Conservation (phyloP, 192 early-diverging fungal species). For the Spinellus fusiger region DNA sequence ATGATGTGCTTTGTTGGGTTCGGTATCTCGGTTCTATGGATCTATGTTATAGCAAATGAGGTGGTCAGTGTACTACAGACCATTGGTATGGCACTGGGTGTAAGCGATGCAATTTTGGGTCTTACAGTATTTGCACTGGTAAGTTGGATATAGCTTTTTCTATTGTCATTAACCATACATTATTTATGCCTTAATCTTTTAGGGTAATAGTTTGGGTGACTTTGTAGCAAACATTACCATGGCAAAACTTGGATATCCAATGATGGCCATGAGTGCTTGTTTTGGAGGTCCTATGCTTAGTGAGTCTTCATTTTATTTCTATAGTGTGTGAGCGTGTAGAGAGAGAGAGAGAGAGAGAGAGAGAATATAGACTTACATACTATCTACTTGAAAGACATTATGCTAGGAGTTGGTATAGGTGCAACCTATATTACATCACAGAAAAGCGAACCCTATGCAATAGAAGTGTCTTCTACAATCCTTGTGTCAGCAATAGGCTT, state of each 20-base stretch:
- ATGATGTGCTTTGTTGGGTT: slow-evolving; percentile 67
- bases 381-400: slow-evolving; percentile 48
- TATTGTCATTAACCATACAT: slow-evolving; percentile 11
- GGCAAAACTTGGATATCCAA: slow-evolving; percentile 84
- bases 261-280: slow-evolving; percentile 94
- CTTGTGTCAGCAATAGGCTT: slow-evolving; percentile 64
- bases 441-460: slow-evolving; percentile 41
- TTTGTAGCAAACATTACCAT: slow-evolving; percentile 91
- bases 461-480: slow-evolving; percentile 60
- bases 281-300: slow-evolving; percentile 91
- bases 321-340: not conserved
- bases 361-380: not conserved
- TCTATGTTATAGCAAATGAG: slow-evolving; percentile 85
- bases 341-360: not conserved
- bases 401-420: slow-evolving; percentile 81
- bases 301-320: slow-evolving; percentile 26
- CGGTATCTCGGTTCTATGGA: slow-evolving; percentile 73
- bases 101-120: slow-evolving; percentile 78
- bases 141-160: slow-evolving; percentile 24
- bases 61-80: slow-evolving; percentile 80
- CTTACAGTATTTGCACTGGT: slow-evolving; percentile 84
- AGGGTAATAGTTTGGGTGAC: slow-evolving; percentile 82
- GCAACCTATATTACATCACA: slow-evolving; percentile 53
- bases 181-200: not conserved
- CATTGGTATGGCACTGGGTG: slow-evolving; percentile 67